phyloP scores from a whole-genome alignment of 2,329 filamentous ascomycete species.

The Aspergillus persii region DNA sequence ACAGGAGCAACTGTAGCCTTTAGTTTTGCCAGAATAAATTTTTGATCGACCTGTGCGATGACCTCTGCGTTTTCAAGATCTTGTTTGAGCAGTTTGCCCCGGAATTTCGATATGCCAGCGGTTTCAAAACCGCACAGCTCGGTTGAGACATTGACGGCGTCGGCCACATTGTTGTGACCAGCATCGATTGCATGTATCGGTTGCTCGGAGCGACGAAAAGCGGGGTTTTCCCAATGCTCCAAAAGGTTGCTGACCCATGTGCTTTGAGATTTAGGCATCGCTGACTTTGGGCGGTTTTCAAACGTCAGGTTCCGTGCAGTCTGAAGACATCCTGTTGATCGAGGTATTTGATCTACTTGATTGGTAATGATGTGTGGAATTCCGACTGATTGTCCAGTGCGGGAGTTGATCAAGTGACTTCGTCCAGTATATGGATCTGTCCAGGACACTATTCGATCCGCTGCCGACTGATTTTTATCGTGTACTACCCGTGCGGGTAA shows the following conservation, averaged over 20 bases:
- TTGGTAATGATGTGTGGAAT: conserved; percentile 10
- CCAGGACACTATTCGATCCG: conserved; percentile 48
- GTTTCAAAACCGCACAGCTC: conserved; percentile 22
- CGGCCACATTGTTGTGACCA: conserved; percentile 12
- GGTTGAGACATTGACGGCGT: conserved; percentile 21
- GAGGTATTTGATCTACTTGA: conserved; percentile 10
- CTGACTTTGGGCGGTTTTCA: conserved; percentile 18
- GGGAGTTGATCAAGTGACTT: conserved; percentile 31
- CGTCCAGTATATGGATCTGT: conserved; percentile 56
- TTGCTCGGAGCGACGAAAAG: conserved; percentile 59
- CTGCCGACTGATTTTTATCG: neutral
- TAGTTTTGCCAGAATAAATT: conserved; percentile 77
- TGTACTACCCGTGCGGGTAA: neutral
- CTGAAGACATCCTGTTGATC: conserved; percentile 16
- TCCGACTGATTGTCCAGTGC: conserved; percentile 33
- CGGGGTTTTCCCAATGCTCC: conserved; percentile 69
- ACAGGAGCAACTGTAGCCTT: conserved; percentile 15
- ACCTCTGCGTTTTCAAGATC: conserved; percentile 62
- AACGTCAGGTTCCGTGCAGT: conserved; percentile 4
- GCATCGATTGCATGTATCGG: conserved; percentile 38
- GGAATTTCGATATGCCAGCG: conserved; percentile 28
- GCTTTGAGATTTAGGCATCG: conserved; percentile 13
- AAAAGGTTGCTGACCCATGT: conserved; percentile 63
- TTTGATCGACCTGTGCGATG: conserved; percentile 80
- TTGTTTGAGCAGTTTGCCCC: conserved; percentile 57